Base-by-base conservation (phyloP, 2,329 filamentous ascomycete genomes). In the Penicillium sp. region DNA sequence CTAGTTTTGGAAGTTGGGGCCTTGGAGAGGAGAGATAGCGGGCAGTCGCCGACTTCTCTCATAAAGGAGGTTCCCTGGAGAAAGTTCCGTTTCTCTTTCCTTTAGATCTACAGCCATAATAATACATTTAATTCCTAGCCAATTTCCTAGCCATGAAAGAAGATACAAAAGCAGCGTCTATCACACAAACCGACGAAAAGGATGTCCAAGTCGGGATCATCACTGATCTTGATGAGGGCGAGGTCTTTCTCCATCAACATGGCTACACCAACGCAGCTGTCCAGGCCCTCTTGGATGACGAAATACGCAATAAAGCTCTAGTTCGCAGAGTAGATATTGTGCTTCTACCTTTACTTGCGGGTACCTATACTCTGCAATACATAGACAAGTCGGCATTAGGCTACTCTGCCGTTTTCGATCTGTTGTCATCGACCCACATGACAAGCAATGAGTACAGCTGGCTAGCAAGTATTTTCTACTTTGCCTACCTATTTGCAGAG, bases 401-500 rank as follows among this genome's bases (percentile, higher is more conserved):
- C 0, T 85, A 85, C 64, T 77, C 80, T 0, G 82, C 83, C 2
- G 81, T 85, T 0, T 85, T 85, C 58, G 83, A 85, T 48, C 72
- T 85, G 0, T 80, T 84, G 58, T 69, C 71, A 13, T 77, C 77
- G 23, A 83, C 82, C 0, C 70, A 76, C 19, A 83, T 84, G 62
- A 59, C 57, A 16, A 70, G 67, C 47, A 52, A 68, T 51, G 57
- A 70, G 47, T 86, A 85, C 59, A 77, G 76, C 47, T 84, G 82
- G 81, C 75, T 84, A n/a, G 79, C 81, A 1, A 81, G 77, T 23
- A 80, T 85, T 4, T 85, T 85, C 65, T 85, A 84, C 58, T 75
- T 85, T n/a, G 82, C 75, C 4, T 77, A 75, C 47, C 9, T 82
- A 3, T 64, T 73, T 0, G 78, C 77, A 1, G 78, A 81, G 42